Base-by-base conservation (phyloP, 1,284 basidiomycete species). In the Hypsizygus ulmarius region DNA sequence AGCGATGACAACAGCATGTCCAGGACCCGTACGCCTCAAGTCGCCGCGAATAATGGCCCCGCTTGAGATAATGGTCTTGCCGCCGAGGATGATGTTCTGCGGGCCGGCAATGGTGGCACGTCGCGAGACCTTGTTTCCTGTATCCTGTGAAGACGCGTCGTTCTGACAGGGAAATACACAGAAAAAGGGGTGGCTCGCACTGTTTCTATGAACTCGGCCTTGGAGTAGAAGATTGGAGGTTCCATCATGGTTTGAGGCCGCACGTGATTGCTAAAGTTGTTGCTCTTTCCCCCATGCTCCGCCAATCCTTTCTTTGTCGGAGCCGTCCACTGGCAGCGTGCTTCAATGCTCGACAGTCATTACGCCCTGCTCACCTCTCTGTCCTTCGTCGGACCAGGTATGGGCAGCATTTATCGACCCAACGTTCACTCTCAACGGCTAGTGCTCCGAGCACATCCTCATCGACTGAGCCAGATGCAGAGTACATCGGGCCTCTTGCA, bases 11-110 rank as follows among this genome's bases (percentile, higher is more conserved):
- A 98, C 93, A 9, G 93, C 87, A 74, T 92, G 89, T 0, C 91
- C 88, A 9, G 90, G 82, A 1, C 90, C 87, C 4, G 90, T 87
- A 39, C 92, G 75, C 43, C 89, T 75, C 37, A 97, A 72, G 63
- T 97, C 94, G 0, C 94, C 94, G 38, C 94, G 84, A 46, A 97
- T 87, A 49, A 97, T 90, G 10, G 88, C 88, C 47, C 83, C 81
- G 43, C 82, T 88, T 10, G 94, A 88, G 47, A 99, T 96, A 64
- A 99, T 92, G 3, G 93, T 96, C 71, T 98, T 98, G 34, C 96
- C 97, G 29, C 93, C 93, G 2, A 99, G 82, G 51, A 98, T 92
- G 64, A 99, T 99, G 64, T 98, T 97, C 63, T 93, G 88, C 5
- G 94, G 92, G 7, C 97, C 97, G 36, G 87, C 82, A 58, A 99